Evolutionary conservation across 371 early-diverging fungal species (phyloP).

Genomic region (Sporodiniella umbellata): DNA sequence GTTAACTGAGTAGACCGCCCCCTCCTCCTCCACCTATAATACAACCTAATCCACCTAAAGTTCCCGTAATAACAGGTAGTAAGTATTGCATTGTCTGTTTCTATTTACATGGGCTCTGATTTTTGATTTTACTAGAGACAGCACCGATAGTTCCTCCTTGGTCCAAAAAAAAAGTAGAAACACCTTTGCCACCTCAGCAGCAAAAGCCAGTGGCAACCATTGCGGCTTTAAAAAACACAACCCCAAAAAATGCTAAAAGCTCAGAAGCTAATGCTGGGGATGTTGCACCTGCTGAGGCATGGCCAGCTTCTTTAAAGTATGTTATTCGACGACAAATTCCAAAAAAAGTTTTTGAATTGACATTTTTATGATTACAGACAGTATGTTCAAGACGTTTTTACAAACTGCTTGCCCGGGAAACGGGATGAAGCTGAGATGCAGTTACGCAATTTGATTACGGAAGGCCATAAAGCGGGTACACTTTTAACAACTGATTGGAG

Average conservation of each 20-base stretch:
- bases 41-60: too few relatives aligned
- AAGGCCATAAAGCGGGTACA: slow-evolving; percentile 45
- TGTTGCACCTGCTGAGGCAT: slow-evolving; percentile 21
- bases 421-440: slow-evolving; percentile 53
- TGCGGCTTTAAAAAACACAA: background rate
- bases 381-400: slow-evolving; percentile 63
- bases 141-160: slow-evolving; percentile 12
- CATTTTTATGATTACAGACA: slow-evolving; percentile 26
- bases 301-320: slow-evolving; percentile 47
- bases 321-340: background rate
- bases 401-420: slow-evolving; percentile 43
- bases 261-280: slow-evolving; percentile 9
- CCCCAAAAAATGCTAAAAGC: background rate
- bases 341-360: background rate
- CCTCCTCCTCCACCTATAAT: slow-evolving; percentile 12
- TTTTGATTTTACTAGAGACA: slow-evolving; percentile 1
- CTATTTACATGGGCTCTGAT: background rate
- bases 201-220: background rate
- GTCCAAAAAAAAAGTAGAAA: slow-evolving; percentile 9
- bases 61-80: slow-evolving; percentile 9
- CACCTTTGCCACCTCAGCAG: slow-evolving; percentile 2
- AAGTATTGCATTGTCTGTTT: background rate
- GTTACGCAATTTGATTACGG: slow-evolving; percentile 54
- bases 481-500: slow-evolving; percentile 66
- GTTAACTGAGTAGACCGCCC: background rate